Base-by-base conservation (phyloP, 164 flowering plant species). In the Magnolia kwangsiensis region DNA sequence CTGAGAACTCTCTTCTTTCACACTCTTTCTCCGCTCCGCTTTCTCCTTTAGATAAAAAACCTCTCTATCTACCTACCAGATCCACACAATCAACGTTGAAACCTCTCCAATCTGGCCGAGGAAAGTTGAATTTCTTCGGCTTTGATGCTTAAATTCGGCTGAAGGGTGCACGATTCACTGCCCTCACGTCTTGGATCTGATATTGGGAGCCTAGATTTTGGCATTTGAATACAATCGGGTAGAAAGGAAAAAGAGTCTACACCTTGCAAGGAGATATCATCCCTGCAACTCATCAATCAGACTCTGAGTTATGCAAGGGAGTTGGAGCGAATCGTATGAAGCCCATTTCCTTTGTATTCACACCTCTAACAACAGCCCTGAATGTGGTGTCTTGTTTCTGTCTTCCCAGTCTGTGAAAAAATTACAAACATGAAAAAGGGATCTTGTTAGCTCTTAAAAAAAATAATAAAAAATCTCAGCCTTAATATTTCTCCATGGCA, bases 291-390 rank as follows among this genome's bases (percentile, higher is more conserved):
- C 78, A 94, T 96, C 81, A 92, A 90, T 83, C 99, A 96, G 82
- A 94, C 97, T 0, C 91, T 96, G 69, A 89, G 95, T 73, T 96
- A 96, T 73, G 99, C 99, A 0, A 88, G 98, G 82, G 99, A 96
- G 79, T 75, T 96, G 88, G 99, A 96, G 90, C 90, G 98, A 64
- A 96, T 94, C 71, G 97, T 96, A 23, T 95, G 80, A 74, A 66
- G 58, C 37, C 31, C 14, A 7, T 37, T 64, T 55, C 16, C 14
- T 55, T 55, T 55, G 13, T 55, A 55, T 1, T 55, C 18, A 7
- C 61, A 11, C 45, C 45, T 4, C 45, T 7, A 37, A 37, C 7
- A 5, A 37, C 45, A 7, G 45, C 45, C 58, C 13, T 2, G 18
- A 16, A 55, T 55, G 19, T 55, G 16, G 61, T 9, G 13, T 55